Evolutionary conservation across 306 rosid species (phyloP), one percentile per base, ranked within the genome.

Genomic region (Delonix regia): DNA sequence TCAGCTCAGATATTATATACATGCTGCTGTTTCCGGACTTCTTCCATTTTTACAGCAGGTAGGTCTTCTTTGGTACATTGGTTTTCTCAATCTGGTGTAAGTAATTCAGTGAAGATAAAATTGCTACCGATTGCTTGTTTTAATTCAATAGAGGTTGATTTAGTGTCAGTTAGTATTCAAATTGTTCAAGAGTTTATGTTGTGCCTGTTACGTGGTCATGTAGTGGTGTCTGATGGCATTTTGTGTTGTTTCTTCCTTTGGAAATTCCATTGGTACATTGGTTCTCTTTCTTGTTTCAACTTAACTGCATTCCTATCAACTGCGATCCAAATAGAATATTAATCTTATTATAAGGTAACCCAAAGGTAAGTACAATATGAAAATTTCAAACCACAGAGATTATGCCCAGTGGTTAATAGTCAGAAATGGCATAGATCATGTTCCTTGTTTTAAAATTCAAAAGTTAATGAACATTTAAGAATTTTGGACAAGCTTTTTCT

Each of bases 21-120:
- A 87, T 86, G 85, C 95, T 42, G 75, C 94, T 82, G 91, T 92
- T 64, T 86, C 83, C 2, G 90, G 90, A 73, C 92, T 94, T 76
- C 88, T 85, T 77, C 95, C 97, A 71, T 92, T 89, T 76, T 53
- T 94, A 33, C 83, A 87, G 71, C 86, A 92, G 97, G 97, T 94
- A 81, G 57, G 65, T 79, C 52, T 56, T 70, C 2, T 75, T 41
- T 70, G 28, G 38, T 67, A 36, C 34, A 72, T 19, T 80, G 13
- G 22, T 45, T 72, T 30, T 44, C 44, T n/a, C 34, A 28, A 66
- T 41, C 55, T 69, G 39, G 65, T 73, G 14, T 34, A 36, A 28
- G 69, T 19, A 34, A 9, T 64, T 4, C 69, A 36, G 9, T 8
- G 47, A 36, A 62, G 6, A 30, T 69, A 36, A 25, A 25, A 33